Percentiles rank a stretch among this genome's conserved stretches.
Evolutionary conservation across 768 basidiomycete genomes (phyloP).

Genomic region (Tricholoma sp.): DNA sequence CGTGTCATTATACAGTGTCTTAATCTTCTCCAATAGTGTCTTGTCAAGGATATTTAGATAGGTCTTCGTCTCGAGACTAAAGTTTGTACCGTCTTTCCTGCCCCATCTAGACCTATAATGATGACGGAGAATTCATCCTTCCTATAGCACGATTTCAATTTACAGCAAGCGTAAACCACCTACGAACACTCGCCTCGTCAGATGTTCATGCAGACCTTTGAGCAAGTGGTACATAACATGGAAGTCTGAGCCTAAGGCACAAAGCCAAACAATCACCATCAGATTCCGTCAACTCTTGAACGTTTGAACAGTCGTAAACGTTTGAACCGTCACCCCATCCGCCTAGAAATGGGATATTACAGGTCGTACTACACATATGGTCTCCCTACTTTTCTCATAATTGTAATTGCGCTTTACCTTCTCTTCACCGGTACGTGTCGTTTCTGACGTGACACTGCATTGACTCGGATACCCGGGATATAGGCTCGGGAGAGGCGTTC

Average conservation of each 20-base stretch:
- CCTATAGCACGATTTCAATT: constrained; percentile 28
- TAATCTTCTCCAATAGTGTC: constrained; percentile 91
- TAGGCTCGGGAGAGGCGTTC: constrained; percentile 88
- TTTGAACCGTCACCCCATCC: neutral
- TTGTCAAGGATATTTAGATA: constrained; percentile 23
- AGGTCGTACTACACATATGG: constrained; percentile 62
- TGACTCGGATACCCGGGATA: neutral
- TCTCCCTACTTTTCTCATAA: constrained; percentile 57
- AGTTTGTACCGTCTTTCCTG: constrained; percentile 78
- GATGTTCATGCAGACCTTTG: constrained; percentile 85
- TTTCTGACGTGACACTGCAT: neutral
- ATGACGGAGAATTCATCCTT: constrained; percentile 92
- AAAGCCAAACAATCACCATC: constrained; percentile 17
- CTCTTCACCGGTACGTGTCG: constrained; percentile 77
- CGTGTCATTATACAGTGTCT: constrained; percentile 82
- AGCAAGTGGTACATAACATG: constrained; percentile 86
- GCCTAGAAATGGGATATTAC: constrained; percentile 39
- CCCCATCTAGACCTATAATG: constrained; percentile 89
- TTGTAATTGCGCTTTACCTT: constrained; percentile 76
- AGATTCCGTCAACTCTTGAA: constrained; percentile 12
- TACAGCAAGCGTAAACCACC: neutral
- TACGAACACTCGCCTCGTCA: constrained; percentile 58
- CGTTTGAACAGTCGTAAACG: no score
- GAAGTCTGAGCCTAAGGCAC: constrained; percentile 9
- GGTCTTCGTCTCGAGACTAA: neutral